Conservation (phyloP, 75 land plant genomes). For the Sequoia sempervirens region DNA sequence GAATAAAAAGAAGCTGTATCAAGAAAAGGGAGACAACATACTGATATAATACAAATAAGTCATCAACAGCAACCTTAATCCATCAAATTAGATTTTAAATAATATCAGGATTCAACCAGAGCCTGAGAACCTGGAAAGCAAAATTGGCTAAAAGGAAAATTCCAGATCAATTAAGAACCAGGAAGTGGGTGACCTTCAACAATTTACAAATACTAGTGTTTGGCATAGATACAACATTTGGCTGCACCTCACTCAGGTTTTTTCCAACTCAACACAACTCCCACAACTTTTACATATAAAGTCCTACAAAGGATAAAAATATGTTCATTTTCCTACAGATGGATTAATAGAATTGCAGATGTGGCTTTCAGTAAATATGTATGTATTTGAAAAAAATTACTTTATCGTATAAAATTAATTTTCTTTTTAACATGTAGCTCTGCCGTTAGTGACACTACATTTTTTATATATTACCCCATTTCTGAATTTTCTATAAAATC, state of each 20-base stretch:
- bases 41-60: not conserved
- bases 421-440: too few relatives aligned
- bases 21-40: not conserved
- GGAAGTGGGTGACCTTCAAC: not conserved
- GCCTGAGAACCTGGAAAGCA: not conserved
- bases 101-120: not conserved
- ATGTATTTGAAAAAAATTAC: not conserved
- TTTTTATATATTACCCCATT: too few relatives aligned
- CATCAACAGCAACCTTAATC: not conserved
- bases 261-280: too few relatives aligned
- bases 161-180: not conserved
- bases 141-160: not conserved
- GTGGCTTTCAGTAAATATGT: not conserved
- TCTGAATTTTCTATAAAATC: too few relatives aligned
- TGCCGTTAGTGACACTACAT: too few relatives aligned
- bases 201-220: not conserved
- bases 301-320: not conserved
- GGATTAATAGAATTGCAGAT: not conserved
- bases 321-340: not conserved
- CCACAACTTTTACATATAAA: too few relatives aligned
- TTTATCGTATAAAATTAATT: not conserved
- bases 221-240: not conserved
- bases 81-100: not conserved
- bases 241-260: not conserved
- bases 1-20: not conserved